A percentile compares a stretch with the other conserved stretches of the same genome.
Evolutionary conservation across 345 rosid species (phyloP).

Genomic region (Arabidopsis thaliana): DNA sequence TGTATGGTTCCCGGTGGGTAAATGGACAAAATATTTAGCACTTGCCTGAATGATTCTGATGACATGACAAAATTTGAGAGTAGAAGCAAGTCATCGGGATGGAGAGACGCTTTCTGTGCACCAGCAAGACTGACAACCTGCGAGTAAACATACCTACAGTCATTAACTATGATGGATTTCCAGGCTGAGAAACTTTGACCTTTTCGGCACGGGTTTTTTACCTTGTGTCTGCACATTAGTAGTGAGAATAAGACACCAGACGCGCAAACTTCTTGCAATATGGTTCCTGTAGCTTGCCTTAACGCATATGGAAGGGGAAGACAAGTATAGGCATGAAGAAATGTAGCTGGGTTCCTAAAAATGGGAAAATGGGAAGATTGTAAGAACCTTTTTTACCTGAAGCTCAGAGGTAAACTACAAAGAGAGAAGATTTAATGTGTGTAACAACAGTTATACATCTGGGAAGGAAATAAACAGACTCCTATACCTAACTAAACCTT

Average conservation of each 20-base stretch:
- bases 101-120: constrained; percentile 97
- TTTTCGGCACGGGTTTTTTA: constrained; percentile 29
- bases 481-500: background rate
- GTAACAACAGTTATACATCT: background rate
- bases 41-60: constrained; percentile 94
- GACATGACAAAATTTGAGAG: constrained; percentile 92
- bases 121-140: constrained; percentile 97
- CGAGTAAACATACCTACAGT: constrained; percentile 36
- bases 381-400: background rate
- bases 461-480: constrained; percentile 27
- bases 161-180: constrained; percentile 1
- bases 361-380: constrained; percentile 25
- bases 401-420: constrained; percentile 6
- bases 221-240: constrained; percentile 89
- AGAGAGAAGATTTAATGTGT: constrained; percentile 3
- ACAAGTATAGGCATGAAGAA: constrained; percentile 97
- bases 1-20: constrained; percentile 4
- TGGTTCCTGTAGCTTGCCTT: constrained; percentile 86
- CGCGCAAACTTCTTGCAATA: constrained; percentile 90
- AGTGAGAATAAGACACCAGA: constrained; percentile 88
- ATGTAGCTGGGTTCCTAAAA: constrained; percentile 87
- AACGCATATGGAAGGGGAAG: constrained; percentile 85
- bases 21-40: constrained; percentile 5
- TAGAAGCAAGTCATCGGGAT: constrained; percentile 93
- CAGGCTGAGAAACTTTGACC: background rate